Evolutionary conservation across 345 rosid genomes (phyloP).

Genomic region (Salix koriyanagi): DNA sequence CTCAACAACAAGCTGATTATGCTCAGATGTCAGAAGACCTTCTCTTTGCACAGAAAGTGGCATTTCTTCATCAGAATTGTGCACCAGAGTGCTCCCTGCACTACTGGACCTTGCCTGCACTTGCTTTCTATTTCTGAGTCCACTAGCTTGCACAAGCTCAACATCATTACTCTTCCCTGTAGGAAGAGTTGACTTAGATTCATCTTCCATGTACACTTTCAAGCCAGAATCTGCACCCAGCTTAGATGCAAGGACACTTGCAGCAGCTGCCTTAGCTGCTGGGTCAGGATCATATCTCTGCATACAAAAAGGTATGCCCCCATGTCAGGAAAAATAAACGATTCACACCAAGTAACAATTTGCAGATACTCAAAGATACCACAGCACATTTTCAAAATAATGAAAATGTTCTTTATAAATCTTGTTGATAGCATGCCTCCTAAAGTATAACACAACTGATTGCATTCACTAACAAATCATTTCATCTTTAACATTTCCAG

Average conservation of each 20-base stretch:
- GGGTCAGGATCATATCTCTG: conserved; percentile 98
- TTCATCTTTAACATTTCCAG: too few relatives aligned
- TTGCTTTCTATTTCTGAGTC: conserved; percentile 73
- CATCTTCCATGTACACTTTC: conserved; percentile 69
- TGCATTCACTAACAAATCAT: too few relatives aligned
- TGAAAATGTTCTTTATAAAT: neutral
- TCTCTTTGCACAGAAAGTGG: conserved; percentile 32
- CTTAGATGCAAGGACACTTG: conserved; percentile 89
- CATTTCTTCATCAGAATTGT: conserved; percentile 42
- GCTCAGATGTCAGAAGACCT: conserved; percentile 38
- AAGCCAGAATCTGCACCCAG: conserved; percentile 92
- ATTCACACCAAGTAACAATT: neutral
- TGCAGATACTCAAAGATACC: neutral
- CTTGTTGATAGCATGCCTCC: neutral
- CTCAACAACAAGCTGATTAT: conserved; percentile 55
- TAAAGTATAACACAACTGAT: neutral
- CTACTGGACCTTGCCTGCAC: conserved; percentile 42
- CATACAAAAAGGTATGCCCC: conserved; percentile 14
- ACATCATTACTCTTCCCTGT: conserved; percentile 60
- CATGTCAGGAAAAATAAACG: too few relatives aligned
- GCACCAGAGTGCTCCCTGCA: conserved; percentile 41
- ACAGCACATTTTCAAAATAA: neutral
- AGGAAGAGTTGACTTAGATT: conserved; percentile 41
- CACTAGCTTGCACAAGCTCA: conserved; percentile 56
- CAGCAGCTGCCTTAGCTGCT: conserved; percentile 98